Conservation (phyloP, 495 filamentous ascomycete species). For the Usnea hakonensis region DNA sequence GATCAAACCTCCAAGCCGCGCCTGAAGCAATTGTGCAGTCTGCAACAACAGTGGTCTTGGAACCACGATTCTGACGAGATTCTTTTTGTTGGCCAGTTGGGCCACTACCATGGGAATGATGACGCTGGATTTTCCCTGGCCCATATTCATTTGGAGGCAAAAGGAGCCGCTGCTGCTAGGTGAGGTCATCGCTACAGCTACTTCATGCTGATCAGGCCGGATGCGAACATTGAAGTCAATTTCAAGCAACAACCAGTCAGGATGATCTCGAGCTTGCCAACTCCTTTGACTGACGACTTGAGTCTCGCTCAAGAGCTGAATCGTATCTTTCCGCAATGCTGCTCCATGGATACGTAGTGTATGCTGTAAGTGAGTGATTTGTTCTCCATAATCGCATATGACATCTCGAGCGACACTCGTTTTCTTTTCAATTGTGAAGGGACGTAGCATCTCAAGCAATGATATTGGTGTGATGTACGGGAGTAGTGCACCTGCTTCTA, state of each 20-base stretch:
- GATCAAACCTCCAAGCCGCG: slow-evolving; percentile 53
- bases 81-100: slow-evolving; percentile 43
- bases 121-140: slow-evolving; percentile 64
- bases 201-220: slow-evolving; percentile 50
- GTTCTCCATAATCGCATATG: slow-evolving; percentile 1
- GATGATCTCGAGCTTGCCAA: slow-evolving; percentile 42
- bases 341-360: slow-evolving; percentile 11
- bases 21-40: slow-evolving; percentile 53
- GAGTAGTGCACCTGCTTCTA: slow-evolving; percentile 43
- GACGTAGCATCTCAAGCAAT: slow-evolving; percentile 45
- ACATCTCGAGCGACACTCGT: background rate
- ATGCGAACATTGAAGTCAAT: slow-evolving; percentile 57
- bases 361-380: slow-evolving; percentile 5
- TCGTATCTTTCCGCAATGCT: slow-evolving; percentile 27
- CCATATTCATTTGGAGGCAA: slow-evolving; percentile 69
- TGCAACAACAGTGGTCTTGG: slow-evolving; percentile 54
- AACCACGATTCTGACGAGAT: slow-evolving; percentile 53
- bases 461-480: slow-evolving; percentile 43
- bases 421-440: background rate
- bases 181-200: slow-evolving; percentile 49
- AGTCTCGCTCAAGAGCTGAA: slow-evolving; percentile 43
- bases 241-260: slow-evolving; percentile 56
- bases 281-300: slow-evolving; percentile 43
- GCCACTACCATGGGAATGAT: slow-evolving; percentile 59
- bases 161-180: slow-evolving; percentile 41